Evolutionary conservation across 179 eudicot genomes (phyloP).

Genomic region (Corrigiola litoralis): DNA sequence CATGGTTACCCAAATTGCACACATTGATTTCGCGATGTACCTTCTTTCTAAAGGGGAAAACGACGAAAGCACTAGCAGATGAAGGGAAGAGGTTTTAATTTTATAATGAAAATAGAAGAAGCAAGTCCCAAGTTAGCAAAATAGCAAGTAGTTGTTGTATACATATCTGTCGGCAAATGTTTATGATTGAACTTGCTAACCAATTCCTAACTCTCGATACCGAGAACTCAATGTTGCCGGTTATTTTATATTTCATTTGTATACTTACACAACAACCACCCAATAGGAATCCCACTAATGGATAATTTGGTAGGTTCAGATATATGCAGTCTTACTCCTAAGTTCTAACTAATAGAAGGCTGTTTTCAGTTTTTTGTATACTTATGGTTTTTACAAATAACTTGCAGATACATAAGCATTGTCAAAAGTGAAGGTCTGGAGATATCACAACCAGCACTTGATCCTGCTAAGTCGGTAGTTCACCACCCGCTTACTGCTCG

Average conservation of each 20-base stretch:
- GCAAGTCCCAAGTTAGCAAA: not conserved
- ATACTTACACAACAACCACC: no score
- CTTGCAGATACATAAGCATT: slow-evolving; percentile 61
- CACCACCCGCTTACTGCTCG: slow-evolving; percentile 80
- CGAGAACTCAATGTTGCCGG: not conserved
- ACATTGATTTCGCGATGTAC: not conserved
- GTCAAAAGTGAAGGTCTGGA: slow-evolving; percentile 75
- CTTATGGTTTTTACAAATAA: not conserved
- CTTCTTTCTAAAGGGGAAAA: not conserved
- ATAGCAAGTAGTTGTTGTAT: not conserved
- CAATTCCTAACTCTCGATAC: not conserved
- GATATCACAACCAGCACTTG: slow-evolving; percentile 95
- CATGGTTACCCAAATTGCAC: not conserved
- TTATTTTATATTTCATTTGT: no score
- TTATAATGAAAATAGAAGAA: not conserved
- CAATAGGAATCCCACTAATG: no score
- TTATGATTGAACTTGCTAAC: not conserved
- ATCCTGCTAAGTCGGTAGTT: slow-evolving; percentile 53
- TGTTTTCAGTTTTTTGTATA: no score
- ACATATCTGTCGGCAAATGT: not conserved
- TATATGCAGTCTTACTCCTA: no score
- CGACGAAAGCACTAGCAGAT: not conserved
- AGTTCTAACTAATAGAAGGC: no score
- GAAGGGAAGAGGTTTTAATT: not conserved
- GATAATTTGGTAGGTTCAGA: no score